Percentiles rank a stretch among this genome's conserved stretches.
Evolutionary conservation across 1,139 yeast genomes (phyloP).

Genomic region (Geotrichum candidum): DNA sequence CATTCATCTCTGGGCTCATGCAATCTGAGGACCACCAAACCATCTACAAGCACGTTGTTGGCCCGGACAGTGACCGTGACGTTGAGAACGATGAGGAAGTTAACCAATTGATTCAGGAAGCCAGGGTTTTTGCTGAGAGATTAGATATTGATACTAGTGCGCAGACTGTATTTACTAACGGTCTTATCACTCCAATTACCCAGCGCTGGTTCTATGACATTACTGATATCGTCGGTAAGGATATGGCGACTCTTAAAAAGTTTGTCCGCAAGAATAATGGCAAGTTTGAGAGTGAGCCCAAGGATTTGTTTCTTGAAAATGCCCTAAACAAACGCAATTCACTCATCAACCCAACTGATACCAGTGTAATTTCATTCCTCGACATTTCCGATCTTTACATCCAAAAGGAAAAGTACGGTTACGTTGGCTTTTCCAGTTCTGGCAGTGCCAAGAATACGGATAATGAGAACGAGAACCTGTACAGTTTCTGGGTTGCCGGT

Average conservation of each 20-base stretch:
- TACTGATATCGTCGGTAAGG: conserved; percentile 32
- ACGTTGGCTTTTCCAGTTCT: conserved; percentile 4
- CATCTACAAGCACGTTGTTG: conserved; percentile 20
- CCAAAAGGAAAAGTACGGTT: not conserved
- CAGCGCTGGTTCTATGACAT: conserved; percentile 41
- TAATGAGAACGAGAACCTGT: conserved; percentile 15
- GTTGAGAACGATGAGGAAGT: conserved; percentile 16
- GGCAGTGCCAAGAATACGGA: not conserved
- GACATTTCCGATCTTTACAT: conserved; percentile 22
- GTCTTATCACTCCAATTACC: conserved; percentile 47
- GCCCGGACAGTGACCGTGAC: conserved; percentile 13
- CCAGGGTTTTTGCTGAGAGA: conserved; percentile 33
- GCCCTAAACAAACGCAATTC: conserved; percentile 31
- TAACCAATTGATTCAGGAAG: conserved; percentile 23
- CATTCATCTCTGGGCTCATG: conserved; percentile 28
- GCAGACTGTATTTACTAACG: conserved; percentile 65
- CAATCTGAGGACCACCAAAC: conserved; percentile 21
- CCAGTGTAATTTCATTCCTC: conserved; percentile 18
- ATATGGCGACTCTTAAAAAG: conserved; percentile 27
- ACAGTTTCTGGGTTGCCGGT: conserved; percentile 53
- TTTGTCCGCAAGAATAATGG: conserved; percentile 21
- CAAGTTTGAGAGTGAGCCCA: conserved; percentile 2
- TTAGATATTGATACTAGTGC: conserved; percentile 36
- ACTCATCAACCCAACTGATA: conserved; percentile 35
- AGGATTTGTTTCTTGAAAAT: conserved; percentile 18